A percentile compares a stretch with the other conserved stretches of the same genome.
These are phyloP conservation scores for Hirsutella minnesotensis DNA, from an alignment of 2,329 filamentous ascomycete species.

Conservation along the genomic window DNA sequence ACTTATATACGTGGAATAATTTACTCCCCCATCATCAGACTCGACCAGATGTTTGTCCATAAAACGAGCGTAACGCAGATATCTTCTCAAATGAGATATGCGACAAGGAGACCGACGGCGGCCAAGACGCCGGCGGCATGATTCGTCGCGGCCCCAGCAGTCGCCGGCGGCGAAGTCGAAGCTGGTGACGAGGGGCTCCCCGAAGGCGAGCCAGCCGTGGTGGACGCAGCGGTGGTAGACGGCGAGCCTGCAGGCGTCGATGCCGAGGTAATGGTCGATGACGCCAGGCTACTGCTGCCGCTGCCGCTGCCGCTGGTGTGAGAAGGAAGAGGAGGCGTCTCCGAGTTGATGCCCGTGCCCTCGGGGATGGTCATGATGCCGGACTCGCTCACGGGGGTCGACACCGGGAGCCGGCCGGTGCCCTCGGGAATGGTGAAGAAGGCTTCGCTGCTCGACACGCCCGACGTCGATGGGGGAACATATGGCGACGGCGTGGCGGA, in stretches of 20 bases:
- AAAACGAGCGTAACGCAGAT: neutral
- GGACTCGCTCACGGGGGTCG: neutral
- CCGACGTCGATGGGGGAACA: neutral
- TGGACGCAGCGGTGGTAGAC: neutral
- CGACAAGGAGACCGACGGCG: conserved; percentile 25
- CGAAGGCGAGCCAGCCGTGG: neutral
- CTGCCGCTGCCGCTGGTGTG: neutral
- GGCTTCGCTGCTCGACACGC: neutral
- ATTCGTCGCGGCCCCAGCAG: conserved; percentile 17
- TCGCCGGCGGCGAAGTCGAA: conserved; percentile 5
- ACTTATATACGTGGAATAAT: neutral
- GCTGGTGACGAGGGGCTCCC: conserved; percentile 5
- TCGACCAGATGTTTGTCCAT: too few species aligned
- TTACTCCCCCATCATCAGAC: too few species aligned
- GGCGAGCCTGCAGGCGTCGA: neutral
- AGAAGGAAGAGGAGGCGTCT: neutral
- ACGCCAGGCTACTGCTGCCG: neutral
- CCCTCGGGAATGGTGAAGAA: neutral
- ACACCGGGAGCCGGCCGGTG: neutral
- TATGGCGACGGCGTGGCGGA: too few species aligned
- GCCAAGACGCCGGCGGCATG: conserved; percentile 17
- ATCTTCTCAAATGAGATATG: conserved; percentile 26
- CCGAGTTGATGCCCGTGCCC: conserved; percentile 57
- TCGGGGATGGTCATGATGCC: conserved; percentile 8
- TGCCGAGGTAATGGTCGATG: neutral